Evolutionary conservation across 257 asterid species (phyloP), one percentile per base, ranked within the genome.

Genomic region (Solanum infundibuliforme): DNA sequence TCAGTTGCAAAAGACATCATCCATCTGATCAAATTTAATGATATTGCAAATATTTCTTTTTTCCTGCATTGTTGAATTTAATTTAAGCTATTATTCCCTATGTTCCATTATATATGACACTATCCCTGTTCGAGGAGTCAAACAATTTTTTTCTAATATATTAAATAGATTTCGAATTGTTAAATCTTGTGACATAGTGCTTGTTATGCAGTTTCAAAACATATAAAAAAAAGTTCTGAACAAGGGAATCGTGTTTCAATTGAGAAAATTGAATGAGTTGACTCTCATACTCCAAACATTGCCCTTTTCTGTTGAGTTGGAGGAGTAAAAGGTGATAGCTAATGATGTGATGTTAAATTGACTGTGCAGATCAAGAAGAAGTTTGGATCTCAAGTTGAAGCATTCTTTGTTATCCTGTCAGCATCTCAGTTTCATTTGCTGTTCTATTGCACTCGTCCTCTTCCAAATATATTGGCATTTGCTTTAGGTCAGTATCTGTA

Each of bases 401-500:
- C 95, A 2, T 97, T 97, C 90, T 97, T 95, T 89, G 93, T 94
- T 71, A 89, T 93, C 88, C 91, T 97, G 90, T 95, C 97, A n/a
- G 94, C 94, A 2, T 86, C 93, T 89, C 98, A 97, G 92, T 97
- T 97, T 90, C 99, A 97, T 94, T 84, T 92, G 91, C 90, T 97
- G 93, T 97, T 97, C 93, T 97, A 97, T 91, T 94, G 98, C 94
- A 91, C 99, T 0, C 98, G 99, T 35, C 98, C 99, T 46, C 99
- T 97, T 91, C 99, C 99, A 83, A 97, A 97, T 83, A 88, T 95
- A 89, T 91, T 95, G 88, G 99, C 99, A 27, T 93, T 95, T 94
- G 95, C 97, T 86, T 89, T 95, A 93, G 99, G 99, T 97, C 90
- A 90, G 87, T 18, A 81, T 18, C 20, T 48, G 29, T 48, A 16